Base-by-base conservation (phyloP, 306 rosid genomes). In the Glycine latifolia region DNA sequence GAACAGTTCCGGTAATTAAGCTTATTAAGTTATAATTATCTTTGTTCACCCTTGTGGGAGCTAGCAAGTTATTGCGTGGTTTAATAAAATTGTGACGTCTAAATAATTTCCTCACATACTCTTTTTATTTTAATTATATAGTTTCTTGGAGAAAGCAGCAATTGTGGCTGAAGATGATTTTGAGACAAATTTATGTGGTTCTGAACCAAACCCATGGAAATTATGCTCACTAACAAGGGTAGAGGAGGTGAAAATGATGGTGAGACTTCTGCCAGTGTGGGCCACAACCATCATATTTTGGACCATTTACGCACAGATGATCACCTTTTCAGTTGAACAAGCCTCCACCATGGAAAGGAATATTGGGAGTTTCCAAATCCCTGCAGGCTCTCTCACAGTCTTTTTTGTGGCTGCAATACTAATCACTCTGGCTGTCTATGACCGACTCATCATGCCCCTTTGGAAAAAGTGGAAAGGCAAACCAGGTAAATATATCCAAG, bases 211-310 rank as follows among this genome's bases (percentile, higher is more conserved):
- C 73, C 97, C 94, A 0, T 93, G 99, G 97, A 93, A 86, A 85
- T 67, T 95, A 50, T 85, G 94, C 86, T 75, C 99, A 10, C 77
- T 91, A 73, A 91, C 95, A 85, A 90, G 91, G 77, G 89, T 93
- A 10, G 99, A 95, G 82, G 99, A 95, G 82, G 97, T 93, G 82
- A 95, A 95, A 84, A 95, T 93, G 99, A 83, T 95, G 92, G 83
- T 77, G 58, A 91, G 91, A 47, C 85, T 95, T 33, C 83, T 93
- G n/a, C 99, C 99, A 17, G 83, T 93, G 83, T 95, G 97, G 99
- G 97, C 95, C 60, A 95, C 99, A 43, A 91, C 99, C 83, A 95
- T 95, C 79, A 81, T 93, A 81, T 95, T 95, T 83, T 95, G 99
- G 99, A 95, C 97, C 49, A 77, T 92, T 4, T 89, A 95, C 13